Evolutionary conservation across 108 stramenopile genomes (phyloP), one percentile per base, ranked within the genome.

Genomic region (Skeletonema grethae): DNA sequence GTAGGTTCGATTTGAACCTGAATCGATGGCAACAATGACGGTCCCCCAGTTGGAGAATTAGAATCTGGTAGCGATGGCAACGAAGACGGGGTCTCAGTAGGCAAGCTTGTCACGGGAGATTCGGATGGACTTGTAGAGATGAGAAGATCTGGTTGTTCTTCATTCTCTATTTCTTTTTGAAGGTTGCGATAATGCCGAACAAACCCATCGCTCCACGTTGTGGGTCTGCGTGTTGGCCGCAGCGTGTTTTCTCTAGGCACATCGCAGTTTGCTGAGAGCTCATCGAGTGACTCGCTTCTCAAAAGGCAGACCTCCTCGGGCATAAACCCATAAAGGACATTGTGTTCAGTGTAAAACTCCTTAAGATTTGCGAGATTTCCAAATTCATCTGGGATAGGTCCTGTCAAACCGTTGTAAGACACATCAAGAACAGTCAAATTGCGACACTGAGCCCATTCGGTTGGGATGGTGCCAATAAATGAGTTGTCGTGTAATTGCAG

Each of bases 241-340:
- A 32, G 20, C 2, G 60, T 61, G 30, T 61, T n/a, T 32, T 32
- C 35, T 61, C 60, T 35, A 0, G 31, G 35, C 8, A 36, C 16
- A 61, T 61, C 35, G 7, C 60, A 61, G 11, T 61, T 61, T 61
- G 60, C 60, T 31, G 38, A 32, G 7, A 61, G 29, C 7, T 71
- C 29, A 18, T 46, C 60, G 3, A 46, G 59, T 18, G 60, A 24
- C 9, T 38, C 35, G 13, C 9, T 16, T 31, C 41, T 67, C 34
- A 71, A 59, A 3, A 18, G 18, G 29, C 60, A 61, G 24, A 71
- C 60, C 56, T 61, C 70, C n/a, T 61, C 38, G 11, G 60, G 70
- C 30, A 71, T 35, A 22, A 57, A 57, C 43, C 61, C 70, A 6
- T 25, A 36, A 15, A 72, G n/a, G 11, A 22, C 13, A 12, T 61